Evolutionary conservation across 805 yeast genomes (phyloP), one percentile per base, ranked within the genome.

Genomic region (Candida vartiovaarae): DNA sequence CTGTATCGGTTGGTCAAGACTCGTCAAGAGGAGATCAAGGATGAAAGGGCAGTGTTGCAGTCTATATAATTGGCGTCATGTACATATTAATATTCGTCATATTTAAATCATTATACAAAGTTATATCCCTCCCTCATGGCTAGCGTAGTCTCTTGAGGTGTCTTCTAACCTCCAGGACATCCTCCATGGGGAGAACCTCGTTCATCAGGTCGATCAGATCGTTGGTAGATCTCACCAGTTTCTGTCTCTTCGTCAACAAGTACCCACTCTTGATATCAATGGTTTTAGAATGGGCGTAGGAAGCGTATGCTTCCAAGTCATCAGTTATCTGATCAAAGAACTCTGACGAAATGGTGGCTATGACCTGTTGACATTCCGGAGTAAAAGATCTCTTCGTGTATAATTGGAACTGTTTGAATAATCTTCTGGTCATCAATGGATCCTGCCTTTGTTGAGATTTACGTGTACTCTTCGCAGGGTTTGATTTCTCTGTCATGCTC

Each of bases 1-100:
- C 69, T 90, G 38, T 85, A 81, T 57, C 70, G 80, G 48, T 60
- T 83, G 43, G 70, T 59, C 5, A 63, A 60, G 47, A 40, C 57
- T 8, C 54, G 57, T 40, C 66, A 61, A 42, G 40, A 44, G 1
- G 55, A 52, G 32, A 49, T 56, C 38, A 50, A 32, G 39, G 46
- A 47, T 29, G 57, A 51, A 29, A 47, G 59, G 32, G 49, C 45
- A 1, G 49, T 47, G 20, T 15, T 15, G 20, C 20, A 15, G 20
- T 15, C 20, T 15, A 5, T 25, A 23, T 35, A 11, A 34, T 15
- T 15, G 20, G 20, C 20, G 20, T 15, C 20, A 15, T 15, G 20
- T 15, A 15, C 20, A 15, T 7, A 29, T 29, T 29, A 29, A 29
- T 10, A 29, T 32, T 3, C 10, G 34, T n/a, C n/a, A 4, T n/a